Conservation (phyloP, 2,329 filamentous ascomycete genomes). For the Diplodia mutila region DNA sequence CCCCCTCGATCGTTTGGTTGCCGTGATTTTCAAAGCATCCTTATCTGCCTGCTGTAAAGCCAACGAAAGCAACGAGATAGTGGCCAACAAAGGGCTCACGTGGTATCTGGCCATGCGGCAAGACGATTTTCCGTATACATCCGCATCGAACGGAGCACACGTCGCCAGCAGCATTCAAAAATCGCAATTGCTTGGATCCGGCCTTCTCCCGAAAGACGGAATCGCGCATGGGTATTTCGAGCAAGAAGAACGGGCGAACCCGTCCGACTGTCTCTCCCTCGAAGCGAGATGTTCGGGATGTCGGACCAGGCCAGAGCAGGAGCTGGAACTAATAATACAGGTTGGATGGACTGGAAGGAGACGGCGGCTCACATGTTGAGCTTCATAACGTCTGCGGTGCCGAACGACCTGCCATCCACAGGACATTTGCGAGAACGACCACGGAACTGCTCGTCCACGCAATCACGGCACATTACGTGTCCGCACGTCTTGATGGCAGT, state of each 20-base stretch:
- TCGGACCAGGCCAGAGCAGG: background rate
- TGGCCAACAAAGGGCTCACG: constrained; percentile 8
- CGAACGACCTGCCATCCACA: constrained; percentile 89
- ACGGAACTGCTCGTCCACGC: constrained; percentile 84
- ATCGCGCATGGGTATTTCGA: background rate
- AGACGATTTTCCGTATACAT: background rate
- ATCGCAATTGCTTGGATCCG: background rate
- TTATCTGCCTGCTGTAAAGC: background rate
- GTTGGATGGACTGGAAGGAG: background rate
- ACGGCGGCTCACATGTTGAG: constrained; percentile 37
- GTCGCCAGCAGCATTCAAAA: background rate
- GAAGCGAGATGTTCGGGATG: background rate
- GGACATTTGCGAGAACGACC: constrained; percentile 95
- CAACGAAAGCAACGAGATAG: constrained; percentile 5
- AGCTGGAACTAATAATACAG: constrained; percentile 24
- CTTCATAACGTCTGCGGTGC: constrained; percentile 83
- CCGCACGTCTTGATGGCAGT: constrained; percentile 92
- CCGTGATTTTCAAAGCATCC: background rate
- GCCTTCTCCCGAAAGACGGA: background rate
- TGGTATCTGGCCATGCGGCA: constrained; percentile 16
- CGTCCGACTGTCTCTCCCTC: background rate
- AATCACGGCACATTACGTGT: constrained; percentile 89
- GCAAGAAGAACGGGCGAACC: background rate
- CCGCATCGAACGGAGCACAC: background rate
- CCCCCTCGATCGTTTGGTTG: background rate